Evolutionary conservation across 495 filamentous ascomycete species (phyloP).

Genomic region (Penicillium bialowiezense): DNA sequence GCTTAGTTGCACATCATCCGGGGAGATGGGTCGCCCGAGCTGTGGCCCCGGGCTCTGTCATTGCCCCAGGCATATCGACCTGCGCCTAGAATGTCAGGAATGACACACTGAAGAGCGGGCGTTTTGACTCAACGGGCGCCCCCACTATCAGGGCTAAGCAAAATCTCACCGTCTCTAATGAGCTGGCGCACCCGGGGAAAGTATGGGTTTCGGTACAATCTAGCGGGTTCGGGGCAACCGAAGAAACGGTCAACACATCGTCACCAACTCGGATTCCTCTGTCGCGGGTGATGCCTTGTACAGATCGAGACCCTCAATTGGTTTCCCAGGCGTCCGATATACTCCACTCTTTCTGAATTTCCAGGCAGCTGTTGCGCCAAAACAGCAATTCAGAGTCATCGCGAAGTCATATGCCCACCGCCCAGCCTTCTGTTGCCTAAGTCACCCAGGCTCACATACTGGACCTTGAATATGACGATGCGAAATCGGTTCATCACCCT

Average conservation of each 20-base stretch:
- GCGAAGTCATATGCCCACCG: conserved; percentile 7
- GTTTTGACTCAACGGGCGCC: conserved; percentile 6
- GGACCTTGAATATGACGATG: neutral
- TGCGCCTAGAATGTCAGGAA: conserved; percentile 12
- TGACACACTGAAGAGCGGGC: conserved; percentile 4
- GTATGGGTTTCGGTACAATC: conserved; percentile 1
- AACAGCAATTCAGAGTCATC: conserved; percentile 17
- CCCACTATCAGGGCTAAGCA: conserved; percentile 13
- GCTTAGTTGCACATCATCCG: conserved; percentile 5
- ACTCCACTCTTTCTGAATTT: conserved; percentile 2
- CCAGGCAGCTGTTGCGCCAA: conserved; percentile 14
- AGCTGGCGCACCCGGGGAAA: conserved; percentile 10
- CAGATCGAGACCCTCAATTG: conserved; percentile 1
- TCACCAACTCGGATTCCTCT: conserved; percentile 2
- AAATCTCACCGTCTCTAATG: conserved; percentile 11
- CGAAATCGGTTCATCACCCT: conserved; percentile 1
- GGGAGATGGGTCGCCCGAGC: conserved; percentile 3
- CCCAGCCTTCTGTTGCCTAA: conserved; percentile 24
- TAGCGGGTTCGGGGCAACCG: conserved; percentile 1
- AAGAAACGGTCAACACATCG: conserved; percentile 18
- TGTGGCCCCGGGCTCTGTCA: conserved; percentile 4
- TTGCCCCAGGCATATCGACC: conserved; percentile 6
- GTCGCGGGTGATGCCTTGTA: conserved; percentile 17
- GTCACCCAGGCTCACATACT: conserved; percentile 9
- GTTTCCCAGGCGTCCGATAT: conserved; percentile 5